Percentiles rank a stretch among this genome's conserved stretches.
phyloP scores from a whole-genome alignment of 345 rosid genomes.

The Eucalyptus tenuipes region DNA sequence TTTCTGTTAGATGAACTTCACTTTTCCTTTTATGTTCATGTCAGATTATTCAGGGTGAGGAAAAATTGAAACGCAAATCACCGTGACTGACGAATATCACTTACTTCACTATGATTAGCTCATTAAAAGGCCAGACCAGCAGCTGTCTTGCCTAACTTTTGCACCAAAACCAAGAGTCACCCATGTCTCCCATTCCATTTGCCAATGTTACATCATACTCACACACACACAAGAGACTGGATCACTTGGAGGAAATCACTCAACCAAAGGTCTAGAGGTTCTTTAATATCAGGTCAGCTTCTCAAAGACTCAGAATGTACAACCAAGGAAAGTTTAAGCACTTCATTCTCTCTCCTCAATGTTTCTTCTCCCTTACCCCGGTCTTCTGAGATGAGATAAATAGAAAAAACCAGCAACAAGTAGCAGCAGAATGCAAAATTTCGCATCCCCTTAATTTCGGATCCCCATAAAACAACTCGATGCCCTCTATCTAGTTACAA shows the following conservation, averaged over 20 bases:
- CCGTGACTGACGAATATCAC: accelerated
- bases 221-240: neutral
- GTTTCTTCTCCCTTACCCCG: neutral
- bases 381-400: neutral
- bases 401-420: neutral
- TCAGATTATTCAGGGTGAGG: neutral
- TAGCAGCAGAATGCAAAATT: neutral
- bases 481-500: neutral
- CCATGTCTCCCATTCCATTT: neutral
- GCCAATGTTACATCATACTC: neutral
- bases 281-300: neutral
- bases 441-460: neutral
- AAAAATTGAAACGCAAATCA: neutral
- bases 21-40: neutral
- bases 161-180: neutral
- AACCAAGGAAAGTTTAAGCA: neutral
- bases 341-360: neutral
- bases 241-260: neutral
- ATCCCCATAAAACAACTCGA: neutral
- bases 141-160: neutral
- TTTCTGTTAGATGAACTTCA: neutral
- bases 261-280: neutral
- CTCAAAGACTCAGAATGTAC: neutral
- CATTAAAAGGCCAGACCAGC: neutral
- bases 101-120: neutral